phyloP scores from a whole-genome alignment of 805 yeast genomes.

The Metschnikowia proteae region DNA sequence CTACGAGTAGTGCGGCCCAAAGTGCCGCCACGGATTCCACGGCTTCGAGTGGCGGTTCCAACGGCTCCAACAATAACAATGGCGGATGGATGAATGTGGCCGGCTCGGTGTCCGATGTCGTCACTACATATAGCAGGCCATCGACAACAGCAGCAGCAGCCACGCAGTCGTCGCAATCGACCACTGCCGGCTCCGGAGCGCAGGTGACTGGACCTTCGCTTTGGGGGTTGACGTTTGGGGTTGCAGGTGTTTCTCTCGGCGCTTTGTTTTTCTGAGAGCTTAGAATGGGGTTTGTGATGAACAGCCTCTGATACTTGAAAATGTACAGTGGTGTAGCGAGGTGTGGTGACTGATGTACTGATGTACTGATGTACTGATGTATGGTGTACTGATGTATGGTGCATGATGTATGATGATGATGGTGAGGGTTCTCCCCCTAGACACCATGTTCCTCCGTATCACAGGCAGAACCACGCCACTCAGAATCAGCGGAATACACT shows the following conservation, averaged over 20 bases:
- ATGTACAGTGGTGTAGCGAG: not conserved
- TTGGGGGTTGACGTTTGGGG: not conserved
- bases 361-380: not conserved
- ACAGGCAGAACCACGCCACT: not conserved
- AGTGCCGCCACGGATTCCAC: slow-evolving; percentile 12
- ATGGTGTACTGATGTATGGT: not conserved
- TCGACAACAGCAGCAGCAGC: slow-evolving; percentile 16
- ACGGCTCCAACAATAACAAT: slow-evolving; percentile 11
- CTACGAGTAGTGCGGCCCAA: slow-evolving; percentile 9
- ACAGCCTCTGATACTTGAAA: too few species aligned
- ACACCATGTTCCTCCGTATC: not conserved
- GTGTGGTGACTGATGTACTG: not conserved
- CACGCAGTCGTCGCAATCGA: not conserved
- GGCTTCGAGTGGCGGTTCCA: not conserved
- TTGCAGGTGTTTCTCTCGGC: not conserved
- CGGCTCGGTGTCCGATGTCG: slow-evolving; percentile 21
- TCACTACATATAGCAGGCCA: slow-evolving; percentile 32
- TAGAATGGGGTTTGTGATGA: too few species aligned
- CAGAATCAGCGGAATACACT: not conserved
- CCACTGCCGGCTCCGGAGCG: slow-evolving; percentile 1
- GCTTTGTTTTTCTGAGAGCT: not conserved
- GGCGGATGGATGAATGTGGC: slow-evolving; percentile 12
- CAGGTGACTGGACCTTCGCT: not conserved
- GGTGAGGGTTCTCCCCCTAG: too few species aligned
- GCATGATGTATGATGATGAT: not conserved